Evolutionary conservation across 768 basidiomycete genomes (phyloP), one percentile per base, ranked within the genome.

Genomic region (Boletus insuetus): DNA sequence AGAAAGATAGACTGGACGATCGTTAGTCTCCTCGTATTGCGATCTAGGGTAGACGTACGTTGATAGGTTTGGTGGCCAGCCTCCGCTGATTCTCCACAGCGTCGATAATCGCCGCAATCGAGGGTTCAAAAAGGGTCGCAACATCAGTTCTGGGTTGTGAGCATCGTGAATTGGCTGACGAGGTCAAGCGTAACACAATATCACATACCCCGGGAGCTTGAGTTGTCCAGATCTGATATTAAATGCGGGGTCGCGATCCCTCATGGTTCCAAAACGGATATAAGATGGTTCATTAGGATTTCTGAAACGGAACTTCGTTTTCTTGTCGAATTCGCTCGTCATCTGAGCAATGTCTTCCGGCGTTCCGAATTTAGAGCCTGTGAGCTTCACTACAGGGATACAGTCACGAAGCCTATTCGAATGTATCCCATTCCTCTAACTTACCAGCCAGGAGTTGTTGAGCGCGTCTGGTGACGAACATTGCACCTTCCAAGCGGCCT

Each of bases 401-500:
- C n/a, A 35, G 48, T 49, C 24, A 53, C 50, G 46, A 47, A 32
- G 3, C 16, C 19, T 39, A n/a, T 31, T 34, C 13, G 7, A 35
- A 24, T 20, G 22, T 34, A 40, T 16, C 10, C 4, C 7, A 2
- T 13, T 26, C 14, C 19, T 24, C 10, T n/a, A 2, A 16, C 56
- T 56, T 59, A 81, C 81, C 61, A 53, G 69, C 54, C 3, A 83
- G 67, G 63, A 74, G 74, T 20, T 65, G 50, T 2, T 65, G 63
- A 16, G 80, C 80, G 22, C 76, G 74, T 35, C 71, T 73, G 24
- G 71, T 81, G 29, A 83, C 77, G 53, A 80, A 82, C 4, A 81
- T 71, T 0, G 82, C 80, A 20, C 82, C 82, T 53, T 77, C 70
- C 45, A 82, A 73, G 38, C 73, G 74, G 59, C 79, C 81, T 82